Percentiles rank a stretch among this genome's conserved stretches.
phyloP scores from a whole-genome alignment of 371 early-diverging fungal species.

The Mucor indicus region DNA sequence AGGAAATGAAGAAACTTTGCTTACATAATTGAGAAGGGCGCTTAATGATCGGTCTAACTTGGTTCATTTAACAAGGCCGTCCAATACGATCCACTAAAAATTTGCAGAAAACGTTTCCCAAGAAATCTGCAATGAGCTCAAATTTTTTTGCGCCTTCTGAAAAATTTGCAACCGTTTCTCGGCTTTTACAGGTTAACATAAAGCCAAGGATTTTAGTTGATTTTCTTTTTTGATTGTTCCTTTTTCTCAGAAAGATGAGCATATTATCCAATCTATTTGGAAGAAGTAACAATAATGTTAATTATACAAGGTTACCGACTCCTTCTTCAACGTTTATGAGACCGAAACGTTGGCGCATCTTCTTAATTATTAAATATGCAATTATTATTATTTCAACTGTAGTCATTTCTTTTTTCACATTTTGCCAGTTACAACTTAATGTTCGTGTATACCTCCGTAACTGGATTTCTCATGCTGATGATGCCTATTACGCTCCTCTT shows the following conservation, averaged over 20 bases:
- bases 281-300: background rate
- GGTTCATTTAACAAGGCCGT: no score
- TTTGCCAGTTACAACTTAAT: conserved; percentile 47
- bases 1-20: no score
- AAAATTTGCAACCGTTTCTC: no score
- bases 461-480: conserved; percentile 52
- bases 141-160: no score
- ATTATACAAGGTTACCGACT: conserved; percentile 18
- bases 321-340: conserved; percentile 23
- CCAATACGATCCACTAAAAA: no score
- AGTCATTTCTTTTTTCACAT: conserved; percentile 32
- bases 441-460: conserved; percentile 48
- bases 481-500: conserved; percentile 35
- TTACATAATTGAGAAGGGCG: no score
- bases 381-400: conserved; percentile 10
- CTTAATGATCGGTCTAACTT: no score
- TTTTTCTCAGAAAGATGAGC: conserved; percentile 5
- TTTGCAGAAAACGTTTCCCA: no score
- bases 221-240: background rate
- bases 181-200: no score
- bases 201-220: no score
- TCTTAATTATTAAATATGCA: conserved; percentile 27
- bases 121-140: no score
- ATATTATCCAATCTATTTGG: conserved; percentile 17
- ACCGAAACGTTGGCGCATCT: conserved; percentile 32